Evolutionary conservation across 495 filamentous ascomycete genomes (phyloP).

Genomic region (Wilcoxina mikolae): DNA sequence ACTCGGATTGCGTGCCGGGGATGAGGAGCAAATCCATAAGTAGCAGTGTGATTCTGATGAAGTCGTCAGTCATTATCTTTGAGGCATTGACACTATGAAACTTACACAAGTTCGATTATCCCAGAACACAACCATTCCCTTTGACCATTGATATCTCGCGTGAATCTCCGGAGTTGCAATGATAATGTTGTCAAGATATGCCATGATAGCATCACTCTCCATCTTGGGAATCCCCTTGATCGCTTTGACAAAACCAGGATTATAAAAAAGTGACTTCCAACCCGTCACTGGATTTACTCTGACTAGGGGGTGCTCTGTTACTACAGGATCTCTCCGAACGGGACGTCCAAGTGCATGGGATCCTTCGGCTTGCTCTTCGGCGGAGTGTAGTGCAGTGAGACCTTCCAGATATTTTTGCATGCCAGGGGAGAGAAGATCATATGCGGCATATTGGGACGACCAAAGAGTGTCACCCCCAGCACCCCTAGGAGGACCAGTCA

Average conservation of each 20-base stretch:
- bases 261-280: constrained; percentile 65
- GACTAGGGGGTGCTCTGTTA: constrained; percentile 50
- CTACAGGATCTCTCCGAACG: constrained; percentile 41
- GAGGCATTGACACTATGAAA: neutral
- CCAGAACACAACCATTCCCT: constrained; percentile 60
- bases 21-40: constrained; percentile 48
- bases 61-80: constrained; percentile 2
- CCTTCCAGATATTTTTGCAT: constrained; percentile 61
- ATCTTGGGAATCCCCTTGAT: constrained; percentile 58
- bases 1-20: constrained; percentile 50
- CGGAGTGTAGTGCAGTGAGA: constrained; percentile 56
- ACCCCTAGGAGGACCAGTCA: constrained; percentile 49
- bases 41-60: constrained; percentile 43
- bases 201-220: constrained; percentile 52
- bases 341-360: constrained; percentile 44
- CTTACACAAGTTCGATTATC: constrained; percentile 53
- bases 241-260: constrained; percentile 65
- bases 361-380: constrained; percentile 53
- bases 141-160: constrained; percentile 55
- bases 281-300: constrained; percentile 60
- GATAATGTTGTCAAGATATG: constrained; percentile 47
- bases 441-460: constrained; percentile 59
- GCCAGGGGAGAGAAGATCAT: constrained; percentile 48
- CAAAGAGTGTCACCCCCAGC: constrained; percentile 66
- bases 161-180: constrained; percentile 52